Evolutionary conservation across 192 early-diverging fungal genomes (phyloP), one percentile per base, ranked within the genome.

Genomic region (Podila minutissima): DNA sequence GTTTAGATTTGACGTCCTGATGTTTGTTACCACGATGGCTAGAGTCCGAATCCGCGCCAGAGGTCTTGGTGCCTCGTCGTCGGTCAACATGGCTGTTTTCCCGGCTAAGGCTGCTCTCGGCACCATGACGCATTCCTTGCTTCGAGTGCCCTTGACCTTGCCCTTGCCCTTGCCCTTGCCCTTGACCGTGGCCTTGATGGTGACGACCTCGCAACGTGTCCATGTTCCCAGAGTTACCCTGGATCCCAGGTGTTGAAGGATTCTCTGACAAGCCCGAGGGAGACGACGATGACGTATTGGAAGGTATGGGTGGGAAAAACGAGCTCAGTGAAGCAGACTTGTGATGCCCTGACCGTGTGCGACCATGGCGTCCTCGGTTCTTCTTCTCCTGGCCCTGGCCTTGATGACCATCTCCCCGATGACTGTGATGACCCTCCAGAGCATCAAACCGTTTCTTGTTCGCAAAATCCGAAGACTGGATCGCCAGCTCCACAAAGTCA

Each of bases 81-180:
- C 75, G 12, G 38, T 60, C 26, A 64, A 13, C 2, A 46, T 46
- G 41, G 41, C 41, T 46, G 15, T 46, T 46, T 13, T 46, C 41
- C 4, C 41, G 41, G 4, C 41, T 46, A 13, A 46, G 41, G 41
- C 41, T 46, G 41, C 41, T 46, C 41, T 46, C 41, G 13, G 11
- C 12, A 15, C 12, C 41, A 46, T 46, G 41, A 2, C 15, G 41
- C 41, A 0, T 46, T 46, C 41, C 41, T 46, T 46, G 77, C 58
- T n/a, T 75, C 66, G 17, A 55, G 65, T 93, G 48, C 84, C 86
- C 71, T 93, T 89, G 46, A 87, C 88, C 49, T 89, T 87, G 48
- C 89, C 86, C 71, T 94, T 95, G 61, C 62, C 69, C 71, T 95
- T 93, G 48, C 85, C 86, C 71, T 93, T 89, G 46, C 87, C 88